These are phyloP conservation scores for Acer negundo DNA, from an alignment of 345 rosid species.

Conservation along the genomic window DNA sequence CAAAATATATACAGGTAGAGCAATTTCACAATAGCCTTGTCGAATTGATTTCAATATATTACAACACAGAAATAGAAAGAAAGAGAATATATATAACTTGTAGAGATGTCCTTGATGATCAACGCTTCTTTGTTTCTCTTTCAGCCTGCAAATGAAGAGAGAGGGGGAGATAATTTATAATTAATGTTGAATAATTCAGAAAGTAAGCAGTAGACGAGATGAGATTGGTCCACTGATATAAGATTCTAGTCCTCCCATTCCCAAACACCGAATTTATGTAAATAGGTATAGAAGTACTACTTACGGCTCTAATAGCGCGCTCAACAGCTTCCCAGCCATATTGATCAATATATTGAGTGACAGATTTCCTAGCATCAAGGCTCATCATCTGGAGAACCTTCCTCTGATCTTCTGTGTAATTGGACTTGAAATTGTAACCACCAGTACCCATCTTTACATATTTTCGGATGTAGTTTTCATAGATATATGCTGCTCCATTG, in stretches of 20 bases:
- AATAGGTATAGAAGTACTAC: background rate
- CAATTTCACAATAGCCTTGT: background rate
- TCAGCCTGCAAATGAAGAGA: constrained; percentile 56
- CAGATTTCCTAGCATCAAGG: constrained; percentile 81
- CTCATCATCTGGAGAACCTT: constrained; percentile 89
- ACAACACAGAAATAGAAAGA: background rate
- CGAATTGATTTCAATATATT: no score
- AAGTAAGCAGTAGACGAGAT: no score
- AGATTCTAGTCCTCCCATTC: no score
- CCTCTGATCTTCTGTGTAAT: constrained; percentile 58
- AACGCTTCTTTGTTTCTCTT: constrained; percentile 70
- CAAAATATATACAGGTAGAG: background rate
- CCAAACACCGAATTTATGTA: no score
- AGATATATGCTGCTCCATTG: constrained; percentile 87
- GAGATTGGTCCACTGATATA: no score
- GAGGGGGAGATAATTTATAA: no score
- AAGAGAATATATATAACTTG: background rate
- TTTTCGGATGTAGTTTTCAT: constrained; percentile 57
- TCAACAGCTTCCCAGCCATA: constrained; percentile 85
- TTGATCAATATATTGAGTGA: constrained; percentile 58
- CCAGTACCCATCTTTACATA: constrained; percentile 60
- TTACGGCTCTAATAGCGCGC: constrained; percentile 76
- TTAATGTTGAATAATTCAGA: no score
- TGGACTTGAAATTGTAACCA: constrained; percentile 26
- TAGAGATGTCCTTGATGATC: constrained; percentile 17